Percentiles rank a stretch among this genome's conserved stretches.
These are phyloP conservation scores for Arachnopeziza araneosa DNA, from an alignment of 2,329 filamentous ascomycete species.

Conservation along the genomic window DNA sequence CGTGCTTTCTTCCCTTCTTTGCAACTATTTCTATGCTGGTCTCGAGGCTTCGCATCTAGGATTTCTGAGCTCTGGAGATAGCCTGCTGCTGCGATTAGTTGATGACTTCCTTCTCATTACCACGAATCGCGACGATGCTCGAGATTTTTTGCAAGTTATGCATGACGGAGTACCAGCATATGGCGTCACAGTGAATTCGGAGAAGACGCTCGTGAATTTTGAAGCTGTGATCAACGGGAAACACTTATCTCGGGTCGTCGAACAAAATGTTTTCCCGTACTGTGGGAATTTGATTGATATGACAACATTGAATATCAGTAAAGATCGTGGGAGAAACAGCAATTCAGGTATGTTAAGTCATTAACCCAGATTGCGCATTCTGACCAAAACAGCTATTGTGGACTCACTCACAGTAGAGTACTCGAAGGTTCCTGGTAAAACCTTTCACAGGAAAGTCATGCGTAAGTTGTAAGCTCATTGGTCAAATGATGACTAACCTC, in stretches of 20 bases:
- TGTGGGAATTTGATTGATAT: constrained; percentile 78
- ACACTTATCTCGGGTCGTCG: constrained; percentile 45
- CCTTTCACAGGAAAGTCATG: constrained; percentile 75
- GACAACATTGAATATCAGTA: constrained; percentile 66
- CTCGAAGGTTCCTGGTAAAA: constrained; percentile 64
- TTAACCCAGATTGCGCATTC: background rate
- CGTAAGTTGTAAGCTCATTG: constrained; percentile 40
- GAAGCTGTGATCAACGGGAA: constrained; percentile 51
- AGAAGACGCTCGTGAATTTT: constrained; percentile 85
- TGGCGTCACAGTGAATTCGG: constrained; percentile 69
- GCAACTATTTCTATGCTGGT: constrained; percentile 93
- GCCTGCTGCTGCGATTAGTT: constrained; percentile 72
- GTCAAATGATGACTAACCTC: background rate
- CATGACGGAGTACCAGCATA: constrained; percentile 72
- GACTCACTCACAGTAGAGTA: constrained; percentile 77
- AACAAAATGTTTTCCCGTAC: constrained; percentile 66
- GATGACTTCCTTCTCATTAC: constrained; percentile 94
- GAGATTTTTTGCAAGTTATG: constrained; percentile 73
- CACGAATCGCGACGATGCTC: constrained; percentile 59
- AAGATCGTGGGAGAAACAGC: constrained; percentile 53
- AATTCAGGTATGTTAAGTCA: constrained; percentile 41
- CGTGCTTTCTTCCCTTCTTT: constrained; percentile 77
- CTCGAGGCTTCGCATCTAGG: constrained; percentile 64
- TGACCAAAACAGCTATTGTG: constrained; percentile 42
- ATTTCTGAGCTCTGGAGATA: constrained; percentile 57